Conservation (phyloP, 345 rosid genomes). For the Eucalyptus marginata region DNA sequence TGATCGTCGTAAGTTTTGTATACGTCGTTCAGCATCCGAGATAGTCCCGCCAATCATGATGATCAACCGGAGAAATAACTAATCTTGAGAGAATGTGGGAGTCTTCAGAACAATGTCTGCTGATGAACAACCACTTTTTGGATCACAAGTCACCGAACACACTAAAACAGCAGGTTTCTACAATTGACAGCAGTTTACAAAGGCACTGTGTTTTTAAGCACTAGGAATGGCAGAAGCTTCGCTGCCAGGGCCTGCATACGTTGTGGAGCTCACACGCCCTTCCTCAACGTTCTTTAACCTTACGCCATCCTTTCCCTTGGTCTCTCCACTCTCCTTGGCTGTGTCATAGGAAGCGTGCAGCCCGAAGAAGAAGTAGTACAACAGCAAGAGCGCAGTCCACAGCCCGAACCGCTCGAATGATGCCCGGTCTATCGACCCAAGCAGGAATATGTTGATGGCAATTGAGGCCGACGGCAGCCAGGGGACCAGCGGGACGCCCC, state of each 20-base stretch:
- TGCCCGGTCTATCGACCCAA: constrained; percentile 19
- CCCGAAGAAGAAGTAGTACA: constrained; percentile 26
- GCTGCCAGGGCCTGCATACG: neutral
- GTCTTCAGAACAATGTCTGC: neutral
- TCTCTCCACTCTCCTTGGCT: constrained; percentile 7
- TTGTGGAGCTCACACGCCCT: neutral
- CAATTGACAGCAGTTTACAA: neutral
- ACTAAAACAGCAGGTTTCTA: neutral
- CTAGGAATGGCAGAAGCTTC: neutral
- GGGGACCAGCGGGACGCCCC: constrained; percentile 36
- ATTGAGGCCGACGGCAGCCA: constrained; percentile 31
- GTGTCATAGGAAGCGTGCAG: constrained; percentile 12
- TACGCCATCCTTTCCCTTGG: neutral
- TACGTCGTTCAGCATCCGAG: neutral
- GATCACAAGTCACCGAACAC: neutral
- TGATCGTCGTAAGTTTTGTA: neutral
- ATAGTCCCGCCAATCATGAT: neutral
- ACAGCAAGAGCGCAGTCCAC: constrained; percentile 16
- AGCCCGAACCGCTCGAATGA: constrained; percentile 20
- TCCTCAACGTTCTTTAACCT: neutral
- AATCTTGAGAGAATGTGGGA: neutral
- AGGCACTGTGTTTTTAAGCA: neutral
- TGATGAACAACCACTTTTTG: neutral
- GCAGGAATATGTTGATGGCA: constrained; percentile 22
- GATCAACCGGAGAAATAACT: neutral